Conservation (phyloP, 2,329 filamentous ascomycete genomes). For the Trichophaea hybrida region DNA sequence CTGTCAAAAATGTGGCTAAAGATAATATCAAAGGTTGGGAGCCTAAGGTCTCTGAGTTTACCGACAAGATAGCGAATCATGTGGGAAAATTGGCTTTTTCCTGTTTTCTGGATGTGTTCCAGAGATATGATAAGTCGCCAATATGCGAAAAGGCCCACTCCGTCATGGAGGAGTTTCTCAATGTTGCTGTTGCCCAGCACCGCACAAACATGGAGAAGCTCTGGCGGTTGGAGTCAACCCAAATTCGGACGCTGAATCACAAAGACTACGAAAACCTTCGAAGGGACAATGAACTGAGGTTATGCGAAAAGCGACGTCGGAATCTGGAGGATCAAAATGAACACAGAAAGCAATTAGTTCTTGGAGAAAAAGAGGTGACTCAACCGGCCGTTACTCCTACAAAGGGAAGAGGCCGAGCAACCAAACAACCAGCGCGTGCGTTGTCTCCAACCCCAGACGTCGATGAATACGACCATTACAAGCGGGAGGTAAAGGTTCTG, state of each 20-base stretch:
- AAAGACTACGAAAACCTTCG: slow-evolving; percentile 15
- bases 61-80: neutral
- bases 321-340: slow-evolving; percentile 17
- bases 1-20: slow-evolving; percentile 21
- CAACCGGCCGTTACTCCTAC: neutral
- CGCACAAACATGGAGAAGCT: slow-evolving; percentile 4
- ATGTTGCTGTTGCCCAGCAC: slow-evolving; percentile 3
- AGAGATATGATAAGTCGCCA: slow-evolving; percentile 21
- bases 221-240: slow-evolving; percentile 10
- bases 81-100: neutral
- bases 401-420: neutral
- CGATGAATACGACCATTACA: slow-evolving; percentile 19
- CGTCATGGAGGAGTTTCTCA: slow-evolving; percentile 29
- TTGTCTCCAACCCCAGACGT: neutral
- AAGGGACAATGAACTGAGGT: slow-evolving; percentile 4
- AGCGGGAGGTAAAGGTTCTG: slow-evolving; percentile 24
- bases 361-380: neutral
- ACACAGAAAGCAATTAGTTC: neutral
- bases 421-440: neutral
- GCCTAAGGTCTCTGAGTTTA: slow-evolving; percentile 15
- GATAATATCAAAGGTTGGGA: slow-evolving; percentile 21
- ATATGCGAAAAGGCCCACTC: slow-evolving; percentile 28
- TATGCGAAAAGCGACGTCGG: slow-evolving; percentile 6
- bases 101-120: slow-evolving; percentile 17
- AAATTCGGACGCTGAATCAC: slow-evolving; percentile 18